These are phyloP conservation scores for Amorphotheca resinae DNA, from an alignment of 495 filamentous ascomycete genomes.

Conservation along the genomic window DNA sequence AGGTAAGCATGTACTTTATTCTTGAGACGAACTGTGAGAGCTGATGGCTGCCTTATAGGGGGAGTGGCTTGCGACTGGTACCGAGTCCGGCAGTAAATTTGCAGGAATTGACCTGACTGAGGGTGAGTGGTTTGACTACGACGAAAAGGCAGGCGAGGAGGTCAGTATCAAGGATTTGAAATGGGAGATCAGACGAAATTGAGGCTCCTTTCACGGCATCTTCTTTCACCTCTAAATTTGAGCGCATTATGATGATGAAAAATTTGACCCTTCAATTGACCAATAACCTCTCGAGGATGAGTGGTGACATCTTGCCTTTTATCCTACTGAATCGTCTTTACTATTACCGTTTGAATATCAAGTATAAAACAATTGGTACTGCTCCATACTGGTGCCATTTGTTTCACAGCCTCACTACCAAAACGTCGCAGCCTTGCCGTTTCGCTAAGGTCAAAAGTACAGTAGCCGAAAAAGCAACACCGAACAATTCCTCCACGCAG, in stretches of 20 bases:
- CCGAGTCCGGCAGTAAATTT: slow-evolving; percentile 70
- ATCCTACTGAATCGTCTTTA: no score
- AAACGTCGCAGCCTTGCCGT: slow-evolving; percentile 5
- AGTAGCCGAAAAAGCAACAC: slow-evolving; percentile 1
- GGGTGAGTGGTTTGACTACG: slow-evolving; percentile 85
- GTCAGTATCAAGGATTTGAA: slow-evolving; percentile 85
- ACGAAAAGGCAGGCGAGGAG: slow-evolving; percentile 61
- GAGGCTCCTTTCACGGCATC: not conserved
- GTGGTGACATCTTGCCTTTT: no score
- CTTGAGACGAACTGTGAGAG: not conserved
- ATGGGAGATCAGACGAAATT: slow-evolving; percentile 63
- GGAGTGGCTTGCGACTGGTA: slow-evolving; percentile 74
- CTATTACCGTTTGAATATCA: not conserved
- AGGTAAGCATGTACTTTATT: slow-evolving; percentile 38
- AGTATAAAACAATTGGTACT: not conserved
- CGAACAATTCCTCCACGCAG: slow-evolving; percentile 2
- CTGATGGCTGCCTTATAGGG: slow-evolving; percentile 37
- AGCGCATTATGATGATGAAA: not conserved
- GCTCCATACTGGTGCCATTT: not conserved
- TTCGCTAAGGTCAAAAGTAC: slow-evolving; percentile 7
- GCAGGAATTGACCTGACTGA: slow-evolving; percentile 67
- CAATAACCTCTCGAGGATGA: no score
- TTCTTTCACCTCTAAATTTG: not conserved
- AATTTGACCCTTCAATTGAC: no score
- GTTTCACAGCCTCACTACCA: slow-evolving; percentile 2